Base-by-base conservation (phyloP, 306 rosid genomes). In the Nissolia schottii region DNA sequence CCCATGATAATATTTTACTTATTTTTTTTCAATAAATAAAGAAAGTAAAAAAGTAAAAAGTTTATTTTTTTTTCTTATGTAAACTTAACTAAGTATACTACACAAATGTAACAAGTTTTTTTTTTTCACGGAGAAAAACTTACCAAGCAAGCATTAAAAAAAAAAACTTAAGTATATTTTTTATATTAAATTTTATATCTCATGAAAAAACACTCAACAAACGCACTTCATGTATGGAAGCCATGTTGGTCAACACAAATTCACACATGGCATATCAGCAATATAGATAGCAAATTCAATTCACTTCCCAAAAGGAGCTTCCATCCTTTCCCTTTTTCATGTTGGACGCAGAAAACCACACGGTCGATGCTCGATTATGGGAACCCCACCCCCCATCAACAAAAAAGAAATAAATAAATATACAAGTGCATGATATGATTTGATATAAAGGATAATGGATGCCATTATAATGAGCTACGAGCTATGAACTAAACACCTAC, bases 391-490 rank as follows among this genome's bases (percentile, higher is more conserved):
- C 19, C 20, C 20, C 0, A 31, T 46, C 15, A 5, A 58, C 34
- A 24, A 59, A 34, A 10, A 62, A 48, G 48, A 77, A 70, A 11
- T 31, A n/a, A 69, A 53, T 29, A 53, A 71, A 75, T 70, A 41
- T 63, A 53, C 6, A 28, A 76, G 48, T 65, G 73, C 20, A 64
- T 11, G 35, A 71, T 71, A 58, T 25, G n/a, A n/a, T n/a, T n/a
- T n/a, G n/a, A n/a, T n/a, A n/a, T n/a, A n/a, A 38, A 0, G 13
- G 58, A 67, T 66, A 23, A 66, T 77, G 79, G 82, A 72, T 23
- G 77, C 35, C 60, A 77, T 45, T 38, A 73, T 62, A 54, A 73
- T 54, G 70, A 73, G 70, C 74, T 77, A 81, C 20, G 56, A 81
- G 32, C 68, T 59, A 80, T 22, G 35, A 70, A 35, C 12, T 53